Evolutionary conservation across 441 rosid species (phyloP).

Genomic region (Lepidium campestre): DNA sequence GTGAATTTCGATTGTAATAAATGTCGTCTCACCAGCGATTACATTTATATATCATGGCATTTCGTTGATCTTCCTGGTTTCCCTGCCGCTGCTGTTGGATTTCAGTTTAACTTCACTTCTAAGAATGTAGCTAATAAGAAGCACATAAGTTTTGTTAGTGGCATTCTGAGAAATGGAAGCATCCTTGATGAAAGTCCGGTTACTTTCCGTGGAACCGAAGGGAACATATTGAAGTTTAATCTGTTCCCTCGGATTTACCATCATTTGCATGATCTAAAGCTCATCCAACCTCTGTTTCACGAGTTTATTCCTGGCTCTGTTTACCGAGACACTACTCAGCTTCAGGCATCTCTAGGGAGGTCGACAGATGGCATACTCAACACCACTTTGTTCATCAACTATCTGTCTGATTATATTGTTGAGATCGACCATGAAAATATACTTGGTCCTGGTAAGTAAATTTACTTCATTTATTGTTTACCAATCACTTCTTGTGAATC

Average conservation of each 20-base stretch:
- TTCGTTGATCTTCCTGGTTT: slow-evolving; percentile 75
- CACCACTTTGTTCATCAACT: slow-evolving; percentile 71
- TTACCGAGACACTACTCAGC: slow-evolving; percentile 52
- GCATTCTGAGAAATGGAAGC: slow-evolving; percentile 66
- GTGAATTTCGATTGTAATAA: slow-evolving; percentile 62
- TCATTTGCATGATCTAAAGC: slow-evolving; percentile 58
- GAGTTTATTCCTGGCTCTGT: slow-evolving; percentile 81
- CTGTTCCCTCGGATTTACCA: slow-evolving; percentile 80
- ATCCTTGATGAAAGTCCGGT: slow-evolving; percentile 54
- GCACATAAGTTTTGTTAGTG: slow-evolving; percentile 76
- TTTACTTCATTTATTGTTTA: slow-evolving; percentile 1
- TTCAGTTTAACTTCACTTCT: slow-evolving; percentile 67
- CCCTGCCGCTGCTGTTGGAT: slow-evolving; percentile 91
- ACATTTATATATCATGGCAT: slow-evolving; percentile 76
- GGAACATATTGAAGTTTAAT: slow-evolving; percentile 74
- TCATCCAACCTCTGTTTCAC: slow-evolving; percentile 85
- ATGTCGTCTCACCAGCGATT: slow-evolving; percentile 53
- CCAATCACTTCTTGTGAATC: background rate
- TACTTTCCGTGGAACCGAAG: slow-evolving; percentile 71
- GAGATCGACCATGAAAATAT: slow-evolving; percentile 71
- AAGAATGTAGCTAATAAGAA: slow-evolving; percentile 43
- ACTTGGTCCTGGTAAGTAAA: slow-evolving; percentile 78
- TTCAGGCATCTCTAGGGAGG: slow-evolving; percentile 66
- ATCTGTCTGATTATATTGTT: slow-evolving; percentile 75
- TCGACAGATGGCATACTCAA: slow-evolving; percentile 67